Evolutionary conservation across 345 rosid species (phyloP).

Genomic region (Arabidopsis suecica): DNA sequence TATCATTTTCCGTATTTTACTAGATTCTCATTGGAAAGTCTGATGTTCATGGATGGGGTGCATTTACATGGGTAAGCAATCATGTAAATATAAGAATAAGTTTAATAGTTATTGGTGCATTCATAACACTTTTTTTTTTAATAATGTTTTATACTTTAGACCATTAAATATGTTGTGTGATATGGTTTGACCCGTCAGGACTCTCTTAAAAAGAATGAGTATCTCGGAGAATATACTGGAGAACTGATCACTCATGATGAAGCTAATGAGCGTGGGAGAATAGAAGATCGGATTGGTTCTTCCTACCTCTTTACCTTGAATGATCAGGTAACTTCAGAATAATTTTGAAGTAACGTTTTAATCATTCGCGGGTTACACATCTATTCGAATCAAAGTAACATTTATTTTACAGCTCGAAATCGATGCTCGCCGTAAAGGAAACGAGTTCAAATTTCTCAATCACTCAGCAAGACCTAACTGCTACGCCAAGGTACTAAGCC

Average conservation of each 20-base stretch:
- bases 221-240: slow-evolving; percentile 95
- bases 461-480: slow-evolving; percentile 89
- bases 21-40: slow-evolving; percentile 84
- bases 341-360: no score
- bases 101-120: not conserved
- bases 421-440: slow-evolving; percentile 90
- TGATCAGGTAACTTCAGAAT: slow-evolving; percentile 66
- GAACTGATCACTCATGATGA: slow-evolving; percentile 81
- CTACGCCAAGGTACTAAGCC: slow-evolving; percentile 70
- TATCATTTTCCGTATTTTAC: slow-evolving; percentile 18
- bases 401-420: slow-evolving; percentile 65
- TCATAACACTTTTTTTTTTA: not conserved
- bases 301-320: slow-evolving; percentile 88
- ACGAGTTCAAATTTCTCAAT: slow-evolving; percentile 88
- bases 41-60: slow-evolving; percentile 96
- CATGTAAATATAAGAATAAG: not conserved
- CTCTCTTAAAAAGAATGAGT: slow-evolving; percentile 76
- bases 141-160: slow-evolving; percentile 10
- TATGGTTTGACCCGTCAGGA: slow-evolving; percentile 52
- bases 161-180: not conserved
- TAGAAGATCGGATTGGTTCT: slow-evolving; percentile 68
- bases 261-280: slow-evolving; percentile 86
- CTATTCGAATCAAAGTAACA: not conserved
- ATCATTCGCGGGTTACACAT: slow-evolving; percentile 12
- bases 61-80: slow-evolving; percentile 70